These are phyloP conservation scores for Cutaneotrichosporon sp. DNA, from an alignment of 1,284 basidiomycete species.

Conservation along the genomic window DNA sequence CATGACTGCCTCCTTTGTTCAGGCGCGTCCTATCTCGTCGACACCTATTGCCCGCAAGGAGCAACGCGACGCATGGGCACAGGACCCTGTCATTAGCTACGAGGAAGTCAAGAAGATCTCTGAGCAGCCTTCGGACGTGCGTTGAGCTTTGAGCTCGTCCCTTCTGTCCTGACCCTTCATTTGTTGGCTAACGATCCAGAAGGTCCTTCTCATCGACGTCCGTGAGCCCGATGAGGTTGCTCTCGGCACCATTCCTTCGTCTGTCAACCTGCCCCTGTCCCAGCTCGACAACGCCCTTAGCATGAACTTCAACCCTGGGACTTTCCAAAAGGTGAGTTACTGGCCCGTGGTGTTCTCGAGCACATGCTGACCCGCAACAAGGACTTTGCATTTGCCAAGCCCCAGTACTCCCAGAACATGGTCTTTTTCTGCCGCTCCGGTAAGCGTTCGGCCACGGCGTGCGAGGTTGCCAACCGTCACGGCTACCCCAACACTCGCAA, in stretches of 20 bases:
- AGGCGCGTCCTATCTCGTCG: no score
- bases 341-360: no score
- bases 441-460: constrained; percentile 72
- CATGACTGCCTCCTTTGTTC: no score
- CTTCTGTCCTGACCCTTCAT: not conserved
- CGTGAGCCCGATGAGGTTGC: constrained; percentile 89
- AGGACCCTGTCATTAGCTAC: constrained; percentile 61
- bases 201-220: constrained; percentile 83
- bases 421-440: constrained; percentile 95
- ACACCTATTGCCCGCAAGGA: not conserved
- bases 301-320: constrained; percentile 51
- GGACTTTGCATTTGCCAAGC: constrained; percentile 79
- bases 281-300: constrained; percentile 66
- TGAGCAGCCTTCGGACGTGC: constrained; percentile 69
- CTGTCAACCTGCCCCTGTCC: constrained; percentile 88
- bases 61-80: constrained; percentile 29
- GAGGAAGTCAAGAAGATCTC: constrained; percentile 79
- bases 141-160: constrained; percentile 37
- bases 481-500: constrained; percentile 83
- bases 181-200: constrained; percentile 49
- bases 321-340: constrained; percentile 55
- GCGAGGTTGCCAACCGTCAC: constrained; percentile 74
- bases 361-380: constrained; percentile 6
- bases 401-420: constrained; percentile 66
- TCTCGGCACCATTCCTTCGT: constrained; percentile 90